Evolutionary conservation across 148 eudicot genomes (phyloP), one percentile per base, ranked within the genome.

Genomic region (Tetragonia tetragonoides): DNA sequence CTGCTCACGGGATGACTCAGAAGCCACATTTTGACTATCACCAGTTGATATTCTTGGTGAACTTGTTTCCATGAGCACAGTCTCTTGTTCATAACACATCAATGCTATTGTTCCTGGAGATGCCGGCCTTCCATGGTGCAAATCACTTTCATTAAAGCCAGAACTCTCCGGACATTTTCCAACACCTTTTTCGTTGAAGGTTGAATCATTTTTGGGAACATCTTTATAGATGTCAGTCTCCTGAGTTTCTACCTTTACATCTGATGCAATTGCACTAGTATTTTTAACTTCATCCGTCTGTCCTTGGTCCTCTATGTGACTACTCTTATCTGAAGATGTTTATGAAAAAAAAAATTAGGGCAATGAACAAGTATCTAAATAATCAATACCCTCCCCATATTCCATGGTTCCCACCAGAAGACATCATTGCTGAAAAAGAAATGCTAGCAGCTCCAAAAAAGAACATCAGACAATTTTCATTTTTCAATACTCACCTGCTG

Each of bases 91-190:
- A 72, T 90, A 87, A 74, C 97, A 90, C 90, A 90, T 79, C 72
- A 92, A 77, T 46, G 90, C 90, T 74, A 89, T 80, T 34, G 97
- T 90, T 69, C 86, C 86, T 40, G 94, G 94, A 79, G 97, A 90
- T 77, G 83, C 75, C 83, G 89, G 90, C 77, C 87, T 77, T 63
- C 46, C 80, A 69, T 80, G 75, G 38, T 80, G 78, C 37, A 23
- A 39, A 76, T 78, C 87, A 75, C 60, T 69, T 71, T 79, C 88
- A 77, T 85, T 79, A 62, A 84, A 79, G 51, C 74, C 82, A 81
- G 78, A 78, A 75, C 70, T 64, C 38, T 60, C 90, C 59, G 41
- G 6, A 68, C 71, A 63, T 47, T 54, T 56, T 67, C 56, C 59
- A 74, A 70, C 70, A 18, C 79, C 69, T 69, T 77, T 79, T 68